phyloP scores from a whole-genome alignment of 352 stramenopile species.

The Bremia lactucae region DNA sequence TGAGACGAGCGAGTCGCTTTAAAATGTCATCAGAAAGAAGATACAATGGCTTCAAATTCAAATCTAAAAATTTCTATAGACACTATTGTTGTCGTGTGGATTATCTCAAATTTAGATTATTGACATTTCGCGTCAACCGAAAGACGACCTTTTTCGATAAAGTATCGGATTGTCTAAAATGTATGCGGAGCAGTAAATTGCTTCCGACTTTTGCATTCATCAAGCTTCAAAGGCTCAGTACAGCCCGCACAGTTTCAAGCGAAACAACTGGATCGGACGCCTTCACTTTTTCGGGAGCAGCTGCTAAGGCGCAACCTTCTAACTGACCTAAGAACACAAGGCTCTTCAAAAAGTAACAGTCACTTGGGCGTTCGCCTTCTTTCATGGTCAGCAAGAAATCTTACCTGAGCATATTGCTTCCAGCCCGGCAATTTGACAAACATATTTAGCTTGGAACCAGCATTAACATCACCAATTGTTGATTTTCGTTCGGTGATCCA shows the following conservation, averaged over 20 bases:
- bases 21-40: too few species aligned
- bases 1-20: too few species aligned
- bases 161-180: too few species aligned
- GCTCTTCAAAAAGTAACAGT: slow-evolving; percentile 1
- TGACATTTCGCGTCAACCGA: too few species aligned
- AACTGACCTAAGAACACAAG: slow-evolving; percentile 5
- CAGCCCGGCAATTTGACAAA: slow-evolving; percentile 25
- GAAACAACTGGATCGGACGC: slow-evolving; percentile 10
- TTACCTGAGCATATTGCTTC: slow-evolving; percentile 30
- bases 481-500: slow-evolving; percentile 26
- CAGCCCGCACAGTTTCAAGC: slow-evolving; percentile 14
- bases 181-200: too few species aligned
- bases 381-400: slow-evolving; percentile 2
- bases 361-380: not conserved
- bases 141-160: too few species aligned
- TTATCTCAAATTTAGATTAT: too few species aligned
- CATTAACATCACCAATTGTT: slow-evolving; percentile 10
- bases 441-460: slow-evolving; percentile 13
- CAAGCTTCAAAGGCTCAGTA: slow-evolving; percentile 18
- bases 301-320: slow-evolving; percentile 2
- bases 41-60: too few species aligned
- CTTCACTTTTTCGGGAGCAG: not conserved
- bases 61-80: too few species aligned
- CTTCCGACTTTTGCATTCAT: too few species aligned
- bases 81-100: too few species aligned